A percentile compares a stretch with the other conserved stretches of the same genome.
These are phyloP conservation scores for Telfairia occidentalis DNA, from an alignment of 331 rosid species.

Conservation along the genomic window DNA sequence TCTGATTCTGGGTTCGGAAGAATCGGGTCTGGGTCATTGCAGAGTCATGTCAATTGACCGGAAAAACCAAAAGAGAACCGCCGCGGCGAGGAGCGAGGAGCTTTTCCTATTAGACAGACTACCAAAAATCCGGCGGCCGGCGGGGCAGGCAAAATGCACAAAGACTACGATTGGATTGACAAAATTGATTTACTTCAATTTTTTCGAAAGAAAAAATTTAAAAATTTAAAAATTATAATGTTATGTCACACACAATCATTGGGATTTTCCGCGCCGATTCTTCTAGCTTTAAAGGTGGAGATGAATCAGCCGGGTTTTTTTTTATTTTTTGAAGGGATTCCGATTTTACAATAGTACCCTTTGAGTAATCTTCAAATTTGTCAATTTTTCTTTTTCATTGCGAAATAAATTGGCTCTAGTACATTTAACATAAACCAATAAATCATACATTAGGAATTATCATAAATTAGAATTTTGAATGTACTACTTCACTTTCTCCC, in stretches of 20 bases:
- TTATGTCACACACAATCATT: neutral
- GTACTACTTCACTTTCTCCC: neutral
- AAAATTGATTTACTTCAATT: neutral
- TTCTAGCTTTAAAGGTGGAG: neutral
- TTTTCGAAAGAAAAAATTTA: neutral
- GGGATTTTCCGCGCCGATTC: constrained; percentile 13
- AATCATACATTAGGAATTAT: neutral
- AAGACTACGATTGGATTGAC: neutral
- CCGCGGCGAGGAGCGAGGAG: neutral
- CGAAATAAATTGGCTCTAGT: neutral
- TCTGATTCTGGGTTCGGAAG: constrained; percentile 1
- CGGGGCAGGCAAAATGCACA: neutral
- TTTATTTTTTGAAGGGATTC: neutral
- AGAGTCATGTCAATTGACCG: constrained; percentile 5
- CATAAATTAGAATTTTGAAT: neutral
- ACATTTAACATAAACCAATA: neutral
- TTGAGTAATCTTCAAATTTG: neutral
- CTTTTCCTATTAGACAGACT: neutral
- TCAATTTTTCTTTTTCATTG: neutral
- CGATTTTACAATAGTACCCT: neutral
- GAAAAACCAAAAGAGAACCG: neutral
- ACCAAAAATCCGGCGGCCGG: neutral
- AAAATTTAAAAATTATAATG: neutral
- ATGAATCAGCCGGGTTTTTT: neutral
- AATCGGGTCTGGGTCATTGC: constrained; percentile 28